Evolutionary conservation across 345 rosid species (phyloP), one percentile per base, ranked within the genome.

Genomic region (Arabidopsis arenosa): DNA sequence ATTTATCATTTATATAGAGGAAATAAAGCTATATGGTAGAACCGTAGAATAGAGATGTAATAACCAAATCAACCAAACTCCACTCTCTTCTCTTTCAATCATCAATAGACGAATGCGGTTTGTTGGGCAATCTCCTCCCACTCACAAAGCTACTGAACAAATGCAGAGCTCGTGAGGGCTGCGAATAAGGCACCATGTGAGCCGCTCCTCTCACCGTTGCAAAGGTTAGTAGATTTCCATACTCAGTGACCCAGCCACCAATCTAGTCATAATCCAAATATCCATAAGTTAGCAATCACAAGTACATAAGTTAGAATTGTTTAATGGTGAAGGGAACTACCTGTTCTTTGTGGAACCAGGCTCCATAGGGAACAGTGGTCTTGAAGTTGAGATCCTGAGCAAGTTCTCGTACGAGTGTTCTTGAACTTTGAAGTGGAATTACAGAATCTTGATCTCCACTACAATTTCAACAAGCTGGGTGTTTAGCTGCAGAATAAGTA

Each of bases 271-370:
- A 28, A 35, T 3, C 55, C 21, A 3, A 9, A 40, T 12, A 30
- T 10, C 41, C 28, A 49, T 5, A 57, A 18, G 2, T 55, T 56
- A 26, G 8, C 6, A 71, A 51, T 17, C 37, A 0, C 43, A 40
- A 40, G 41, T 9, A 39, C 41, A 10, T 40, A 44, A 35, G 0
- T 28, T 35, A 39, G 37, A 11, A 30, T 14, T 33, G 13, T 40
- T 40, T 21, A 12, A 41, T 7, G 18, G 52, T 63, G 43, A n/a
- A 15, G 41, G 2, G 39, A 14, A n/a, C 37, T 82, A 93, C 98
- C 97, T 91, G 96, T 55, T 82, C 80, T 79, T 91, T 89, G 86
- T 93, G 98, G 80, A 91, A 89, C 98, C 98, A 93, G 55, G 89
- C 79, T 75, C 85, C 84, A 72, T 93, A 91, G 8, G 93, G 92